These are phyloP conservation scores for Parathielavia hyrcaniae DNA, from an alignment of 495 filamentous ascomycete species.

Conservation along the genomic window DNA sequence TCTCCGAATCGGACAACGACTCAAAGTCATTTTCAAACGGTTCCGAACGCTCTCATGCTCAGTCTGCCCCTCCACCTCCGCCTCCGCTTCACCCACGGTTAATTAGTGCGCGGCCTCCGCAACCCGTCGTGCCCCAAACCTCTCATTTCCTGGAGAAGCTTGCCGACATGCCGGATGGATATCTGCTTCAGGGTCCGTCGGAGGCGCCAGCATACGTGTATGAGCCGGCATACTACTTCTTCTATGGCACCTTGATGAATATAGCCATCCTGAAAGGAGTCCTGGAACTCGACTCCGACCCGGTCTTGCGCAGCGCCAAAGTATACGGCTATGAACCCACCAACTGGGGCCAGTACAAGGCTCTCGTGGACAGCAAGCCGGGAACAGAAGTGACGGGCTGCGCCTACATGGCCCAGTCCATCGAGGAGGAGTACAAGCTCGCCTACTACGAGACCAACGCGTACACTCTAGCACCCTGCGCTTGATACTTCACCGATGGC, in stretches of 20 bases:
- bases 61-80: background rate
- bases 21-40: background rate
- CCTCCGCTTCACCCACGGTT: background rate
- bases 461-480: background rate
- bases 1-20: too few species aligned
- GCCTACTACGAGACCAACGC: conserved; percentile 12
- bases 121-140: background rate
- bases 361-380: background rate
- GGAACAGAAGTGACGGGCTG: background rate
- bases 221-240: background rate
- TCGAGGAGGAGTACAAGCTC: background rate
- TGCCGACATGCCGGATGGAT: background rate
- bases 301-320: background rate
- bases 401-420: background rate
- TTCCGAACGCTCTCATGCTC: background rate
- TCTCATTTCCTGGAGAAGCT: background rate
- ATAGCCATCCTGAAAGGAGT: background rate
- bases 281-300: background rate
- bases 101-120: background rate
- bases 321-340: conserved; percentile 5
- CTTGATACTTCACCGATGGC: background rate
- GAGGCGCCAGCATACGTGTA: background rate
- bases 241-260: conserved; percentile 10
- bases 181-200: background rate
- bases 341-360: conserved; percentile 10